Percentiles rank a stretch among this genome's conserved stretches.
These are phyloP conservation scores for Pyrenopolyporus hunteri DNA, from an alignment of 495 filamentous ascomycete genomes.

Conservation along the genomic window DNA sequence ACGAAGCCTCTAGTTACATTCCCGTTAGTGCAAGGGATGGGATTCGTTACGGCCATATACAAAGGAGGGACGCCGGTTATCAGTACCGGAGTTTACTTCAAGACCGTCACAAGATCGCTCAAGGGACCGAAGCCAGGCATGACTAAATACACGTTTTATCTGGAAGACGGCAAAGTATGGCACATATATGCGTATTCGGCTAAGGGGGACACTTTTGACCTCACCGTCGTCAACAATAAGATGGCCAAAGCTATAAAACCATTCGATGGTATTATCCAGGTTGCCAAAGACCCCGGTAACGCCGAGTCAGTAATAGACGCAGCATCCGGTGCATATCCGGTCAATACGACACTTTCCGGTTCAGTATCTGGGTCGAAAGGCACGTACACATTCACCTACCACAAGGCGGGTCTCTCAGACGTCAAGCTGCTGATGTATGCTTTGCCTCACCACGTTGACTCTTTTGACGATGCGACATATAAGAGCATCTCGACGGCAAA, in stretches of 20 bases:
- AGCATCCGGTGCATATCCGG: slow-evolving; percentile 76
- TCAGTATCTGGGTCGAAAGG: slow-evolving; percentile 63
- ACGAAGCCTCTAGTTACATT: slow-evolving; percentile 68
- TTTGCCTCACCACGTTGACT: slow-evolving; percentile 81
- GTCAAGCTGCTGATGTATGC: slow-evolving; percentile 80
- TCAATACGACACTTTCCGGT: slow-evolving; percentile 66
- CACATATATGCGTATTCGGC: slow-evolving; percentile 75
- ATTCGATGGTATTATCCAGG: slow-evolving; percentile 75
- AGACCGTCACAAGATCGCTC: slow-evolving; percentile 65
- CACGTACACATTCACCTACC: slow-evolving; percentile 74
- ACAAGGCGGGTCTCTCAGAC: slow-evolving; percentile 66
- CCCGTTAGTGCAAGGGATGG: slow-evolving; percentile 90
- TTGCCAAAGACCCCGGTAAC: slow-evolving; percentile 71
- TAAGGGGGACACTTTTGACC: slow-evolving; percentile 49
- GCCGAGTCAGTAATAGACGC: slow-evolving; percentile 75
- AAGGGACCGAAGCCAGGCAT: slow-evolving; percentile 63
- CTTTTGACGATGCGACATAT: slow-evolving; percentile 68
- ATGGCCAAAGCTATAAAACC: slow-evolving; percentile 49
- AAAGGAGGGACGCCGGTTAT: slow-evolving; percentile 70
- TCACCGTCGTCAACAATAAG: slow-evolving; percentile 55
- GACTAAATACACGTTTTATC: slow-evolving; percentile 75
- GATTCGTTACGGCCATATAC: slow-evolving; percentile 83
- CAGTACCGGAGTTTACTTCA: slow-evolving; percentile 75
- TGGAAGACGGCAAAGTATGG: slow-evolving; percentile 80
- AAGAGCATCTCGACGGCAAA: slow-evolving; percentile 62